Conservation (phyloP, 495 filamentous ascomycete species). For the Xylaria nigripes region DNA sequence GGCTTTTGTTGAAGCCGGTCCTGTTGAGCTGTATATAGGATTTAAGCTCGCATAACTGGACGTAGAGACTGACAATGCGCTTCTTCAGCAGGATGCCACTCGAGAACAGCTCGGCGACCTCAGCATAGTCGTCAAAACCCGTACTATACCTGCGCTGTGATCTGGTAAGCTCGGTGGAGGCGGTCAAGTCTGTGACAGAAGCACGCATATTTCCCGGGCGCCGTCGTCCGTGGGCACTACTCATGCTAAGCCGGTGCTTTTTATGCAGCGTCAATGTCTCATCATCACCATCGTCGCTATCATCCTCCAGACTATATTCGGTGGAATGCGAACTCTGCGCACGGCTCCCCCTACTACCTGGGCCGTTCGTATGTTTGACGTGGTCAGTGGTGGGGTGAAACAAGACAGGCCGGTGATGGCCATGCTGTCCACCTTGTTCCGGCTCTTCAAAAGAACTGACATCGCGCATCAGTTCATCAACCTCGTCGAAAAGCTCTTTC, state of each 20-base stretch:
- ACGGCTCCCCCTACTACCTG: conserved; percentile 27
- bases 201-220: conserved; percentile 33
- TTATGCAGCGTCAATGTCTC: conserved; percentile 50
- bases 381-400: conserved; percentile 33
- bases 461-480: conserved; percentile 67
- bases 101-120: conserved; percentile 68
- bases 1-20: conserved; percentile 89
- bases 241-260: conserved; percentile 23
- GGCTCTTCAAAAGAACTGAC: conserved; percentile 62
- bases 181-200: conserved; percentile 47
- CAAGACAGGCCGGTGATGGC: conserved; percentile 17
- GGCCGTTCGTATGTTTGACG: conserved; percentile 20
- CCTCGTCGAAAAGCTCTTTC: conserved; percentile 70
- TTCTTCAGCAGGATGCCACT: conserved; percentile 85
- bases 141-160: conserved; percentile 47
- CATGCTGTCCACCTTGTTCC: conserved; percentile 49
- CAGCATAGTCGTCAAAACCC: conserved; percentile 64
- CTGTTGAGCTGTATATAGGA: conserved; percentile 94
- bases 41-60: conserved; percentile 89
- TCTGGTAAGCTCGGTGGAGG: conserved; percentile 43
- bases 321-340: conserved; percentile 35
- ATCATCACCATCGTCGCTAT: conserved; percentile 62
- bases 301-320: conserved; percentile 42
- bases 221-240: conserved; percentile 28
- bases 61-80: conserved; percentile 75